phyloP scores from a whole-genome alignment of 2,329 filamentous ascomycete species.

The Penicillium sp. region DNA sequence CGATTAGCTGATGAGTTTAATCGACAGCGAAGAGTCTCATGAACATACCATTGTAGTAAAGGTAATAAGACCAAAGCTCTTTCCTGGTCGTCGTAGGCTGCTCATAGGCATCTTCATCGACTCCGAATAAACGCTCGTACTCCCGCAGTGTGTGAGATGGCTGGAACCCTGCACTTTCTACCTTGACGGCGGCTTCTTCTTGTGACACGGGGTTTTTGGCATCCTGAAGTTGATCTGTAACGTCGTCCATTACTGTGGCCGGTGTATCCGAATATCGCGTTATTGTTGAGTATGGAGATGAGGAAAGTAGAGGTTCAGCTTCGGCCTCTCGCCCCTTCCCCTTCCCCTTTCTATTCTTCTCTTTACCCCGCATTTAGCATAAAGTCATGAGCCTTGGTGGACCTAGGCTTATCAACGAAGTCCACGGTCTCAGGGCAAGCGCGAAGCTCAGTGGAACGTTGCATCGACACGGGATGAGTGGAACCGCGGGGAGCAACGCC shows the following conservation, averaged over 20 bases:
- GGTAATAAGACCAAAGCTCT: slow-evolving; percentile 46
- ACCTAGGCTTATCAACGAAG: background rate
- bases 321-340: background rate
- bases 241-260: background rate
- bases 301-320: background rate
- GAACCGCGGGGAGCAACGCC: background rate
- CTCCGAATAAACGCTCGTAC: slow-evolving; percentile 38
- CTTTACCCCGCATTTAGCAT: background rate
- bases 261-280: background rate
- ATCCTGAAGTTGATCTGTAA: background rate
- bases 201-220: background rate
- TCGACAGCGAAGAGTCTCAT: background rate
- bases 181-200: slow-evolving; percentile 12
- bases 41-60: slow-evolving; percentile 42
- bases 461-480: slow-evolving; percentile 6
- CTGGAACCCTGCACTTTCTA: slow-evolving; percentile 10
- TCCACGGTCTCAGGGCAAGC: background rate
- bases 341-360: background rate
- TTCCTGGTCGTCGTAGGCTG: slow-evolving; percentile 42
- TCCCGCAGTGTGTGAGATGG: slow-evolving; percentile 21
- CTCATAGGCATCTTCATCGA: slow-evolving; percentile 35
- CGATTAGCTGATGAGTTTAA: background rate
- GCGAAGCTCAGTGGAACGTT: slow-evolving; percentile 2
- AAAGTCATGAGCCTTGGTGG: background rate
- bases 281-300: background rate